Evolutionary conservation across 2,329 filamentous ascomycete genomes (phyloP).

Genomic region (Penicillium sp.): DNA sequence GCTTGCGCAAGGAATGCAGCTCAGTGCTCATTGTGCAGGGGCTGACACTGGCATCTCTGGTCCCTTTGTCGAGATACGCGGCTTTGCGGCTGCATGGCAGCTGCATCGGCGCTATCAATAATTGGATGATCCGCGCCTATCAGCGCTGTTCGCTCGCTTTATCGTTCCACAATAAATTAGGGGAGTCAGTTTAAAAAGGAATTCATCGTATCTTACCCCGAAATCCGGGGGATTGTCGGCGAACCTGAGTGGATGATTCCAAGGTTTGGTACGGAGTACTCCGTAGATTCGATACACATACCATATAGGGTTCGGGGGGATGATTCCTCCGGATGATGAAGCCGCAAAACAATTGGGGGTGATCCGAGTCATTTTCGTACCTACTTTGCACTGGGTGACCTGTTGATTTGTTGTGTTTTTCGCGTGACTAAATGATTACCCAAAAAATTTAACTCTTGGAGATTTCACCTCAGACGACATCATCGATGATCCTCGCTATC

Average conservation of each 20-base stretch:
- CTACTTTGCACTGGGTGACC: not conserved
- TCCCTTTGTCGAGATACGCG: slow-evolving; percentile 7
- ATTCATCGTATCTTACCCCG: not conserved
- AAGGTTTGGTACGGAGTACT: not conserved
- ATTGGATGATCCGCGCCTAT: slow-evolving; percentile 21
- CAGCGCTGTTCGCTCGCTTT: slow-evolving; percentile 3
- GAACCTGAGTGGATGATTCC: not conserved
- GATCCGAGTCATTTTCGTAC: slow-evolving; percentile 1
- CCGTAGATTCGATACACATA: not conserved
- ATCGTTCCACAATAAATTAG: not conserved
- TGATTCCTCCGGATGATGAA: slow-evolving; percentile 1
- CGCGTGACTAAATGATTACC: slow-evolving; percentile 17
- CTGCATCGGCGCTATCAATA: slow-evolving; percentile 10
- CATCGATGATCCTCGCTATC: slow-evolving; percentile 20
- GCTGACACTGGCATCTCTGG: slow-evolving; percentile 4
- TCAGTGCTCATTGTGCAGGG: slow-evolving; percentile 1
- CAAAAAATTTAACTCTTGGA: slow-evolving; percentile 8
- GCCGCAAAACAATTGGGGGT: not conserved
- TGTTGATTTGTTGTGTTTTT: slow-evolving; percentile 4
- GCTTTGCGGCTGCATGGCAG: slow-evolving; percentile 18
- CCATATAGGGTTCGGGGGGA: not conserved
- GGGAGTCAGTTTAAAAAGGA: no score
- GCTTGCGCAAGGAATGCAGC: slow-evolving; percentile 4
- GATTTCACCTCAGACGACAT: slow-evolving; percentile 14
- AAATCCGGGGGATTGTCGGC: slow-evolving; percentile 5